Conservation (phyloP, 192 early-diverging fungal species). For the Linnemannia zychae region DNA sequence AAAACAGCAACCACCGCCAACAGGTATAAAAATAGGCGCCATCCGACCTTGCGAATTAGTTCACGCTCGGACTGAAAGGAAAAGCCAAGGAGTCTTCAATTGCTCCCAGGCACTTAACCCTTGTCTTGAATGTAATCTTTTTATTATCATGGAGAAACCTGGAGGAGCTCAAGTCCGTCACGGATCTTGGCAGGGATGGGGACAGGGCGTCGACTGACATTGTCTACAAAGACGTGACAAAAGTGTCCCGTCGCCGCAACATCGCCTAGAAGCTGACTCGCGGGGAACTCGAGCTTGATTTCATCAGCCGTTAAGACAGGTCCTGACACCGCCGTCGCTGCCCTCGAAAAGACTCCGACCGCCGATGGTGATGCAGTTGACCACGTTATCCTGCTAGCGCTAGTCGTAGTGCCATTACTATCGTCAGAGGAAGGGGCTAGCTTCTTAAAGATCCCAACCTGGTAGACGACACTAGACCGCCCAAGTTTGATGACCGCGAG, state of each 20-base stretch:
- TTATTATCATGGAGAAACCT: neutral
- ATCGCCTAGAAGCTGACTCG: conserved; percentile 25
- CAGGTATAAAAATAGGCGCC: neutral
- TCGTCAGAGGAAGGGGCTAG: conserved; percentile 13
- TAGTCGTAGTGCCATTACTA: neutral
- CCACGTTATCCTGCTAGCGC: neutral
- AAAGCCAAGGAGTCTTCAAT: neutral
- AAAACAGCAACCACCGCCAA: neutral
- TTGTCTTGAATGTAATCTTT: too few relatives aligned
- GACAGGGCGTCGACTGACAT: conserved; percentile 53
- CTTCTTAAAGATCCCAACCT: conserved; percentile 67
- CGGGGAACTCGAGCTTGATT: neutral
- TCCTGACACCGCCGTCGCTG: conserved; percentile 17
- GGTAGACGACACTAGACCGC: conserved; percentile 63
- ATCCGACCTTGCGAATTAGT: neutral
- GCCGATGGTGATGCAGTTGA: conserved; percentile 1
- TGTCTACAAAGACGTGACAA: conserved; percentile 67
- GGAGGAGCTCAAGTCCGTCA: conserved; percentile 32
- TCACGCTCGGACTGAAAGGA: neutral
- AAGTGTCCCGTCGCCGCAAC: conserved; percentile 61
- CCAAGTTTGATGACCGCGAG: conserved; percentile 64
- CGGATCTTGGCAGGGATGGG: conserved; percentile 43
- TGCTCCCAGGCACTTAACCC: too few relatives aligned
- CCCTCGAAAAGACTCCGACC: conserved; percentile 29
- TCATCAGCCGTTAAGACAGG: conserved; percentile 7